phyloP scores from a whole-genome alignment of 2,329 filamentous ascomycete genomes.

The Cladophialophora immunda region DNA sequence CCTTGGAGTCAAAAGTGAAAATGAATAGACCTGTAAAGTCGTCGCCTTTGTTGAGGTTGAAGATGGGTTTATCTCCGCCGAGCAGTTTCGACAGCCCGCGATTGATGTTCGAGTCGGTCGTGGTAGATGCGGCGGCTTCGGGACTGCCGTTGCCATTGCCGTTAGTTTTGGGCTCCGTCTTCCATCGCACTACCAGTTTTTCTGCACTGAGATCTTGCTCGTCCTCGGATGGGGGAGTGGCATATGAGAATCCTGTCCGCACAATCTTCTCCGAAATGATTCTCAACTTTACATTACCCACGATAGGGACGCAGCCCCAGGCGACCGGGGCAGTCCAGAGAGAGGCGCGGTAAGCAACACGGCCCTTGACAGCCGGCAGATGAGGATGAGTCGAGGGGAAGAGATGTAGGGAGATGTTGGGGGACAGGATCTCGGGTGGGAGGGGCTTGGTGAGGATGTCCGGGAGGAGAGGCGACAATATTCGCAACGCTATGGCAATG shows the following conservation, averaged over 20 bases:
- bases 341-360: constrained; percentile 89
- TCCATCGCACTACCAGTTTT: constrained; percentile 91
- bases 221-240: constrained; percentile 46
- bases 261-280: constrained; percentile 91
- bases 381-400: constrained; percentile 69
- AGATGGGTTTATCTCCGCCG: constrained; percentile 59
- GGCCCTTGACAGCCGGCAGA: constrained; percentile 89
- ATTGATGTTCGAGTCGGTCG: constrained; percentile 43
- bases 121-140: constrained; percentile 35
- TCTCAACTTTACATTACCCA: constrained; percentile 87
- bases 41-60: constrained; percentile 66
- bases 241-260: constrained; percentile 57
- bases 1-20: constrained; percentile 92
- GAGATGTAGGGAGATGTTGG: constrained; percentile 68
- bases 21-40: constrained; percentile 87
- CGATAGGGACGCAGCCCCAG: constrained; percentile 90
- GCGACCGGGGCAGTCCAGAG: constrained; percentile 96
- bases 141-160: constrained; percentile 33
- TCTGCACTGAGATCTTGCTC: constrained; percentile 61
- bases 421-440: constrained; percentile 69
- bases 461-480: constrained; percentile 69
- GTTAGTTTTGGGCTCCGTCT: constrained; percentile 61
- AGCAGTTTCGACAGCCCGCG: constrained; percentile 57
- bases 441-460: constrained; percentile 68
- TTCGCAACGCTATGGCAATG: constrained; percentile 61